Base-by-base conservation (phyloP, 768 basidiomycete species). In the Inosperma sp. region DNA sequence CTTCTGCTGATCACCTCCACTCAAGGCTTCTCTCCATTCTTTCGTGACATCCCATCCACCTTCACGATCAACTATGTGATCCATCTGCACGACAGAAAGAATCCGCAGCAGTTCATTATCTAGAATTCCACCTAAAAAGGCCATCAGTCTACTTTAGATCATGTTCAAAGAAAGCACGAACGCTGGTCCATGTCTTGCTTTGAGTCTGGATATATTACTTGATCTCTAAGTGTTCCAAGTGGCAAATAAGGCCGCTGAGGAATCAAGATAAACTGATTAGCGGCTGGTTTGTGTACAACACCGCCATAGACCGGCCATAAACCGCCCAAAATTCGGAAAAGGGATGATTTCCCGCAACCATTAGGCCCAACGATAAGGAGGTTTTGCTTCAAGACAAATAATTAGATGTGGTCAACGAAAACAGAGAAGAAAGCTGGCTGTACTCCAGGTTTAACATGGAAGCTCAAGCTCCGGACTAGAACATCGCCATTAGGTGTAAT, bases 161-260 rank as follows among this genome's bases (percentile, higher is more conserved):
- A 35, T 27, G 14, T 26, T 56, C 5, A 5, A 22, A 26, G n/a
- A 23, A 23, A 44, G 31, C 23, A 79, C 84, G 50, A 64, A 88
- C 90, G 79, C 40, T 74, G 72, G 56, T 79, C 74, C 93, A 96
- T 96, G 47, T 90, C 82, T 30, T 72, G 73, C 56, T 80, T 80
- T 13, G 83, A 84, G 66, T 97, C 88, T 5, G 95, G 95, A 65
- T 99, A 99, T 43, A 92, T 96, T 58, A 99, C 81, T 67, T 99
- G 95, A 64, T 99, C 95, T 12, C 95, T 82, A 2, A 99, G 78
- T 0, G 93, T 98, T 5, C 95, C 95, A 16, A 90, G 74, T 1
- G 87, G 89, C n/a, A 97, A 78, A 66, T 97, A 98, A 2, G 95
- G 95, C 29, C 95, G 77, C 66, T 99, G 95, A 17, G 95, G 95